Conservation (phyloP, 352 stramenopile species). For the Thalassiosira hispida region DNA sequence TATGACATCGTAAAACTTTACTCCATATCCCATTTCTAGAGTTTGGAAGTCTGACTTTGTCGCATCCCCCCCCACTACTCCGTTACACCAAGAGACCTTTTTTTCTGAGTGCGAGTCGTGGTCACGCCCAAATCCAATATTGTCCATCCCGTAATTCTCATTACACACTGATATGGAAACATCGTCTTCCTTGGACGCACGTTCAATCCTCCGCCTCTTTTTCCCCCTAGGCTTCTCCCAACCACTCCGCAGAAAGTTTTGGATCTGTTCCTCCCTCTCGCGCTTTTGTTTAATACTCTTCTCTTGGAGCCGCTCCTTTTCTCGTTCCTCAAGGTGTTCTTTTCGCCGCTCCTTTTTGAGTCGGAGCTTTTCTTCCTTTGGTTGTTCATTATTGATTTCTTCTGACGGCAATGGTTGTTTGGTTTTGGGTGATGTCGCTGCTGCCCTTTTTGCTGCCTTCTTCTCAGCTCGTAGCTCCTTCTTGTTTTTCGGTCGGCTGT, state of each 20-base stretch:
- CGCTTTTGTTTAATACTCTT: slow-evolving; percentile 37
- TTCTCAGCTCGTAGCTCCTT: slow-evolving; percentile 51
- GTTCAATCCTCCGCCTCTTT: slow-evolving; percentile 32
- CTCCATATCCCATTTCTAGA: slow-evolving; percentile 32
- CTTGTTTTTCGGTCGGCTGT: slow-evolving; percentile 44
- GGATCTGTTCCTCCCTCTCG: slow-evolving; percentile 11
- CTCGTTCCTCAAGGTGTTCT: slow-evolving; percentile 37
- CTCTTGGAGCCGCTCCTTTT: slow-evolving; percentile 27
- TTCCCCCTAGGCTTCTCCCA: slow-evolving; percentile 16
- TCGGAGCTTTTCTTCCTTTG: slow-evolving; percentile 24
- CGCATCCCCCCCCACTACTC: neutral
- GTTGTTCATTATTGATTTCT: slow-evolving; percentile 19
- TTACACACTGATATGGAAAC: slow-evolving; percentile 15
- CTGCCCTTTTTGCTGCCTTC: slow-evolving; percentile 36
- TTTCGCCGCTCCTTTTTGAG: slow-evolving; percentile 43
- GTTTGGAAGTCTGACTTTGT: slow-evolving; percentile 9
- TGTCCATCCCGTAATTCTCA: too few relatives aligned
- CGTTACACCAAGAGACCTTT: too few relatives aligned
- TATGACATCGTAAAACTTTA: slow-evolving; percentile 25
- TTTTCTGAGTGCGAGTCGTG: too few relatives aligned
- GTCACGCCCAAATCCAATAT: too few relatives aligned
- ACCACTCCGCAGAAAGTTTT: slow-evolving; percentile 8
- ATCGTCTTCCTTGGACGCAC: slow-evolving; percentile 3
- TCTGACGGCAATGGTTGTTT: neutral
- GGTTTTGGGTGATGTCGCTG: neutral